These are phyloP conservation scores for Graphium sp. DNA, from an alignment of 2,329 filamentous ascomycete species.

Conservation along the genomic window DNA sequence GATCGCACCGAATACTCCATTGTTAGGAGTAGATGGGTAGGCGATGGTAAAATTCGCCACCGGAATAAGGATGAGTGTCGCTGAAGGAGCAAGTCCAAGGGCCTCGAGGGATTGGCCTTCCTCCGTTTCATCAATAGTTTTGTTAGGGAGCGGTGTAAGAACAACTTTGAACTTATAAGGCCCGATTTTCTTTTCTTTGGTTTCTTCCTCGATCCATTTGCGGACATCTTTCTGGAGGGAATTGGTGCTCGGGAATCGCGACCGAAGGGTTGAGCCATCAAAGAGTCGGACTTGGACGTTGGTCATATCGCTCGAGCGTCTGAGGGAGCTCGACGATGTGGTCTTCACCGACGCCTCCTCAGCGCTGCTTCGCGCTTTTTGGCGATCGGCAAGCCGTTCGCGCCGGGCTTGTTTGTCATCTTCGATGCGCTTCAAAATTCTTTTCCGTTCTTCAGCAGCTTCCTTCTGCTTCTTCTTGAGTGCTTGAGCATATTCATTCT, in stretches of 20 bases:
- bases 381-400: conserved; percentile 31
- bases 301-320: conserved; percentile 15
- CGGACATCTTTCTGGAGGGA: conserved; percentile 53
- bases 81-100: conserved; percentile 59
- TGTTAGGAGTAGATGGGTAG: too few relatives aligned
- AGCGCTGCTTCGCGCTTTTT: too few relatives aligned
- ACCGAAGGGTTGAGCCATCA: conserved; percentile 66
- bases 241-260: conserved; percentile 46
- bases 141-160: conserved; percentile 60
- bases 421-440: conserved; percentile 60
- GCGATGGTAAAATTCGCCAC: conserved; percentile 30
- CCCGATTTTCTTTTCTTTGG: conserved; percentile 29
- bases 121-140: conserved; percentile 56
- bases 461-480: conserved; percentile 49
- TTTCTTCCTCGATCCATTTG: conserved; percentile 55
- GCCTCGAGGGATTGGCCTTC: conserved; percentile 52
- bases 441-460: conserved; percentile 48
- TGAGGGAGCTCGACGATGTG: conserved; percentile 14
- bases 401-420: conserved; percentile 55
- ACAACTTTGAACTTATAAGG: conserved; percentile 80
- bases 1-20: conserved; percentile 14
- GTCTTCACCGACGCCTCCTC: conserved; percentile 11
- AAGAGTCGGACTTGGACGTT: conserved; percentile 68
- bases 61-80: conserved; percentile 69
- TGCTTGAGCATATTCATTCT: conserved; percentile 30